Conservation (phyloP, 2,329 filamentous ascomycete genomes). For the Zasmidium citrigriseum region DNA sequence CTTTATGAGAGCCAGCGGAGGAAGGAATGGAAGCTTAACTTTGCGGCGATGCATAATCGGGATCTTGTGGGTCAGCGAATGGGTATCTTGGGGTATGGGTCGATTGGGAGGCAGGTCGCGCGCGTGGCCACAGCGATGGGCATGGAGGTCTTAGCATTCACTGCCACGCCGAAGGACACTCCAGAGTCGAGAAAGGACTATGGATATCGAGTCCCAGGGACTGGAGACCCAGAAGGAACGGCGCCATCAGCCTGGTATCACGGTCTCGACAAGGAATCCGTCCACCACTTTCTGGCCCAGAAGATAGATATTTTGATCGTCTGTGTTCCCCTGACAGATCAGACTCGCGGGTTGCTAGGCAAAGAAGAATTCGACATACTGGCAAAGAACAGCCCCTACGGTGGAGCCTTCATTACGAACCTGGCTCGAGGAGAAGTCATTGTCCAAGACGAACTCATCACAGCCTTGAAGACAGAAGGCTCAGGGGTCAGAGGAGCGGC, state of each 20-base stretch:
- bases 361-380: conserved; percentile 50
- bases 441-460: conserved; percentile 62
- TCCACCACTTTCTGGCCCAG: conserved; percentile 55
- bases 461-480: conserved; percentile 56
- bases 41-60: conserved; percentile 19
- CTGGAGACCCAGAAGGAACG: conserved; percentile 57
- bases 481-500: conserved; percentile 61
- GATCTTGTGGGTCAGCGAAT: conserved; percentile 60
- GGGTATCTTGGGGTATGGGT: conserved; percentile 61
- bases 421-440: conserved; percentile 66
- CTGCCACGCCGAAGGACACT: conserved; percentile 64
- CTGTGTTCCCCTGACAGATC: conserved; percentile 53
- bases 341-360: conserved; percentile 54
- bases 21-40: neutral
- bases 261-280: conserved; percentile 49
- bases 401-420: conserved; percentile 61
- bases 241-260: conserved; percentile 58
- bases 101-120: conserved; percentile 56
- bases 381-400: conserved; percentile 7
- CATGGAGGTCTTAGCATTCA: conserved; percentile 72
- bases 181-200: conserved; percentile 62
- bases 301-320: conserved; percentile 58
- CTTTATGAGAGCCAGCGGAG: neutral
- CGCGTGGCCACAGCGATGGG: conserved; percentile 46
- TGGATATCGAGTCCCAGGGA: conserved; percentile 67